Evolutionary conservation across 768 basidiomycete genomes (phyloP), one percentile per base, ranked within the genome.

Genomic region (Chalciporus pseudorubinellus): DNA sequence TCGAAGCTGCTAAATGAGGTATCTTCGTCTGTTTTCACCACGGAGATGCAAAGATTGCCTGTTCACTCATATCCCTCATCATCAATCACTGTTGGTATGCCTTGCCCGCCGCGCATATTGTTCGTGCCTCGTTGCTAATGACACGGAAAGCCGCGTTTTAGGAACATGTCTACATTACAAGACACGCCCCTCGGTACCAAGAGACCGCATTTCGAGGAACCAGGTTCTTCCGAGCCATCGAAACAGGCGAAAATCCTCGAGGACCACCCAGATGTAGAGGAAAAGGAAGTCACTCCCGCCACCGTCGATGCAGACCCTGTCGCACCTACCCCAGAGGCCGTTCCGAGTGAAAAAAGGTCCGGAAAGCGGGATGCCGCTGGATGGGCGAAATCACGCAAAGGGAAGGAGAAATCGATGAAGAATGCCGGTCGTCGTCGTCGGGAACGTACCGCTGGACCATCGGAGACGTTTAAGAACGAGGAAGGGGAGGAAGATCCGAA

Each of bases 341-440:
- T 28, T 38, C 31, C 22, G 13, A 28, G 3, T 20, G 46, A 39
- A 47, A 57, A 56, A 31, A 40, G 33, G 16, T 9, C 28, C 4
- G 59, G 38, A 38, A 58, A 55, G 36, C 62, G 61, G 10, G 64
- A 68, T 40, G 54, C 72, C 12, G 61, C 63, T 5, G 66, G 72
- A 13, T 69, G 66, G 57, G 36, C 68, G 0, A 71, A 66, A 29
- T 70, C 71, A 7, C 61, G 69, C 12, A 61, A 65, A 52, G 66
- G 64, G 38, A 73, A 74, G 42, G 71, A 68, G 39, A 75, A 74
- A 58, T 64, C 66, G 44, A 61, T 64, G 18, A 72, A 64, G 52
- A 74, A 73, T 46, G 50, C 57, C 24, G 71, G 70, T 6, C 63
- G 76, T 20, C 71, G 74, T 20, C 74, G 79, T 44, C 73, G 74